These are phyloP conservation scores for Ophiostoma ips DNA, from an alignment of 2,329 filamentous ascomycete species.

Conservation along the genomic window DNA sequence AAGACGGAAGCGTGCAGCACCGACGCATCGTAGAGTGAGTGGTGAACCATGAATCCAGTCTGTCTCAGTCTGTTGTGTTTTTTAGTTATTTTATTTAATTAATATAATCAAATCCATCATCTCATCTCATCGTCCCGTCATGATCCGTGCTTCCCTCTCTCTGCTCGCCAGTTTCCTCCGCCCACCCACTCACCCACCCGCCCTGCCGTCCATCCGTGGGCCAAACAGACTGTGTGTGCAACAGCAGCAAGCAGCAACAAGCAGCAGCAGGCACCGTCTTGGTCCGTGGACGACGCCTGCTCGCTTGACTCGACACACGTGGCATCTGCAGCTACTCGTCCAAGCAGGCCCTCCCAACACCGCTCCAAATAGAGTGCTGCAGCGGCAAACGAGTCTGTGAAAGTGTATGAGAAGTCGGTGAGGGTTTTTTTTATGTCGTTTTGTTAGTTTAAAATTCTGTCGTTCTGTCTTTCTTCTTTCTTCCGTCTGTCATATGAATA, in stretches of 20 bases:
- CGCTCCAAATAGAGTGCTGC: neutral
- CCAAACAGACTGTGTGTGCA: neutral
- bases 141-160: neutral
- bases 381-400: neutral
- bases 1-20: slow-evolving; percentile 10
- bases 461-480: too few relatives aligned
- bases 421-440: too few relatives aligned
- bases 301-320: slow-evolving; percentile 39
- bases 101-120: neutral
- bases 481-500: too few relatives aligned
- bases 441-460: too few relatives aligned
- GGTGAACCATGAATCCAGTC: slow-evolving; percentile 1
- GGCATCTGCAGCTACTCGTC: slow-evolving; percentile 19
- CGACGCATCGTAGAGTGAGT: slow-evolving; percentile 7
- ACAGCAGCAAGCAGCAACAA: slow-evolving; percentile 2
- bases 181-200: neutral
- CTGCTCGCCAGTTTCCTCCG: neutral
- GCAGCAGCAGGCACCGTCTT: neutral
- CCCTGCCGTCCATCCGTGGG: slow-evolving; percentile 5
- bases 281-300: neutral
- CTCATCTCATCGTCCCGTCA: neutral
- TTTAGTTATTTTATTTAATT: neutral
- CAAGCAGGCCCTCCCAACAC: too few relatives aligned
- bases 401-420: slow-evolving; percentile 1
- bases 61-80: slow-evolving; percentile 2